A percentile compares a stretch with the other conserved stretches of the same genome.
phyloP scores from a whole-genome alignment of 331 rosid genomes.

The Dryas integrifolia region DNA sequence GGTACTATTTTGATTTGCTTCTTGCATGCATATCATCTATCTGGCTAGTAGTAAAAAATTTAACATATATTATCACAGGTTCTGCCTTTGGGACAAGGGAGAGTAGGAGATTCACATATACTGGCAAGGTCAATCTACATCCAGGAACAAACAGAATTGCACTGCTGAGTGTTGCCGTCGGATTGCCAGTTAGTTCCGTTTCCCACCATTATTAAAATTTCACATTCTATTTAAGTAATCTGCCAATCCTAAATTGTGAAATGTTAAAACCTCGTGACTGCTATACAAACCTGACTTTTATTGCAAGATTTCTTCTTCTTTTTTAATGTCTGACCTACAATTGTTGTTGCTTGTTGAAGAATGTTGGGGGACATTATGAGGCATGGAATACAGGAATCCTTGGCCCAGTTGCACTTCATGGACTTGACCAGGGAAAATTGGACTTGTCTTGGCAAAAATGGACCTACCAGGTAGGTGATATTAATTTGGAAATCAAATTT shows the following conservation, averaged over 20 bases:
- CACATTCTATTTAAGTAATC: constrained; percentile 5
- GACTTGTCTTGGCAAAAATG: constrained; percentile 93
- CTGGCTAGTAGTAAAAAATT: constrained; percentile 6
- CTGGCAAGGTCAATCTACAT: constrained; percentile 66
- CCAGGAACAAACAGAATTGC: constrained; percentile 86
- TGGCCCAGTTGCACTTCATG: constrained; percentile 90
- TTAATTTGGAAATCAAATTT: constrained; percentile 19
- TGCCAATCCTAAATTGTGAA: background rate
- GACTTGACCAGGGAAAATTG: constrained; percentile 81
- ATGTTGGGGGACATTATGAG: constrained; percentile 94
- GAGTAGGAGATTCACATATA: constrained; percentile 77
- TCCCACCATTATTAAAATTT: constrained; percentile 22
- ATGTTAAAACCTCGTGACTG: background rate
- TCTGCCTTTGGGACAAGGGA: constrained; percentile 89
- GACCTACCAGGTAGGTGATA: constrained; percentile 77
- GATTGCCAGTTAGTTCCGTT: constrained; percentile 74
- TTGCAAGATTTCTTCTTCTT: background rate
- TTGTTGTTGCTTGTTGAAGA: constrained; percentile 44
- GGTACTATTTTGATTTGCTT: constrained; percentile 48
- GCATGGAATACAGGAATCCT: constrained; percentile 95
- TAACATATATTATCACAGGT: constrained; percentile 49
- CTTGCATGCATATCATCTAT: constrained; percentile 24
- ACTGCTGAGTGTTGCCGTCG: constrained; percentile 91
- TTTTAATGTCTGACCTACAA: constrained; percentile 8
- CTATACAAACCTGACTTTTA: constrained; percentile 9